Conservation (phyloP, 2,329 filamentous ascomycete species). For the Claviceps fusiformis region DNA sequence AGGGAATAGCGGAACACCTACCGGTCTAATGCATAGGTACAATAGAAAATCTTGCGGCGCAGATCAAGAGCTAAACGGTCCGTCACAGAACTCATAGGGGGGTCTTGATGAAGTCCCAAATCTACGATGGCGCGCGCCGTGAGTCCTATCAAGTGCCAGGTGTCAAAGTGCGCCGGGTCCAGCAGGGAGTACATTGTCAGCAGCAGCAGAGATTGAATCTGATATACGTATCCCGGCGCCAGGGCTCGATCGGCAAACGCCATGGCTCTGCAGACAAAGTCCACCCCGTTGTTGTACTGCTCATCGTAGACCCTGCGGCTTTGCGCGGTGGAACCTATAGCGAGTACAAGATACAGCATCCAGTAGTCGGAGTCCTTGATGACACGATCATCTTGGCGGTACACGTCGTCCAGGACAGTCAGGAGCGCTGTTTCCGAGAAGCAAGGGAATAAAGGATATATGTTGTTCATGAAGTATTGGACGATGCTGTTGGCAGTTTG, state of each 20-base stretch:
- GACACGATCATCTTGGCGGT: constrained; percentile 51
- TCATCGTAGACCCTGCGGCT: constrained; percentile 56
- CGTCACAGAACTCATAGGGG: constrained; percentile 53
- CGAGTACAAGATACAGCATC: constrained; percentile 80
- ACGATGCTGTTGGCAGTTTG: constrained; percentile 55
- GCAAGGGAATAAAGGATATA: constrained; percentile 68
- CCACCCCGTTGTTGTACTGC: constrained; percentile 42
- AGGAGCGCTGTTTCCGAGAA: constrained; percentile 72
- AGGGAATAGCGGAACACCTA: constrained; percentile 22
- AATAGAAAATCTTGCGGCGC: constrained; percentile 76
- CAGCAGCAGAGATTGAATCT: constrained; percentile 76
- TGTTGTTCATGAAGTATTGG: constrained; percentile 72
- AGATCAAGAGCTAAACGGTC: constrained; percentile 61
- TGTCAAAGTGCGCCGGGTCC: constrained; percentile 82
- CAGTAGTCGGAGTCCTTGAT: constrained; percentile 64
- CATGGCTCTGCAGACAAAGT: constrained; percentile 51
- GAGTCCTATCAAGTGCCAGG: constrained; percentile 86
- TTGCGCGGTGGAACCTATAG: constrained; percentile 62
- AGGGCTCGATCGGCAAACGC: constrained; percentile 70
- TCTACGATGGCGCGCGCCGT: constrained; percentile 80
- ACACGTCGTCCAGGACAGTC: constrained; percentile 67
- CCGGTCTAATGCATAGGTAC: constrained; percentile 81
- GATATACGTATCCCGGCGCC: constrained; percentile 68
- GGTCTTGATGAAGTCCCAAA: constrained; percentile 85
- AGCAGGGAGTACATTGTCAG: constrained; percentile 82